Evolutionary conservation across 805 yeast genomes (phyloP).

Genomic region (Pichia membranifaciens): DNA sequence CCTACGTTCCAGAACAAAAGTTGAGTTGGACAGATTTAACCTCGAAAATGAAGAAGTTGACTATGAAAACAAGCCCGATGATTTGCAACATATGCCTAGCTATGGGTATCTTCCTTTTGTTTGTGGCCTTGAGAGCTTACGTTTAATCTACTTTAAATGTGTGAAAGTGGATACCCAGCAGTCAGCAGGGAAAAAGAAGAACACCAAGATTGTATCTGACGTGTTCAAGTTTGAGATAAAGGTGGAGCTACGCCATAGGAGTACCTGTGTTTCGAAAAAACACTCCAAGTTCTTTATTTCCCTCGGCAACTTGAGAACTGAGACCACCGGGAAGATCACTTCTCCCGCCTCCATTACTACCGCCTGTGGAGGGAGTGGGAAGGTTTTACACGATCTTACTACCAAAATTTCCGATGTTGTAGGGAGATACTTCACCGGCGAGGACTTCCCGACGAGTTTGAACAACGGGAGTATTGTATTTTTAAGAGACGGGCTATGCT

Average conservation of each 20-base stretch:
- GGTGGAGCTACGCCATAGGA: constrained; percentile 23
- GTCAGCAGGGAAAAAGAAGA: constrained; percentile 16
- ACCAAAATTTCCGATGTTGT: constrained; percentile 12
- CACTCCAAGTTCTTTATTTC: constrained; percentile 20
- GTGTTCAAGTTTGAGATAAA: constrained; percentile 17
- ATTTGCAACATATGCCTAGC: constrained; percentile 3
- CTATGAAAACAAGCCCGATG: constrained; percentile 3
- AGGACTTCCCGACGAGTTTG: constrained; percentile 7
- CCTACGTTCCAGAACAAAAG: constrained; percentile 13
- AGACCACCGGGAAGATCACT: neutral
- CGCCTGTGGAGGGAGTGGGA: constrained; percentile 11
- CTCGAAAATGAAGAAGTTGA: constrained; percentile 15
- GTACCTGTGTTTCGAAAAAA: constrained; percentile 17
- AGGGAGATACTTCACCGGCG: constrained; percentile 19
- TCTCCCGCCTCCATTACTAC: neutral
- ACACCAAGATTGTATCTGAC: constrained; percentile 20
- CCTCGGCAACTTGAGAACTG: constrained; percentile 15
- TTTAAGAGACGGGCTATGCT: constrained; percentile 23
- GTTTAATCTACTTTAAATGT: constrained; percentile 22
- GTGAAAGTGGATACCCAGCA: constrained; percentile 6
- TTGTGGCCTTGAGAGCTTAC: constrained; percentile 18
- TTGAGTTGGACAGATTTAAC: constrained; percentile 12
- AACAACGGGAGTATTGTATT: constrained; percentile 17
- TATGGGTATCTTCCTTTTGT: constrained; percentile 6
- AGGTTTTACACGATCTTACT: constrained; percentile 9